phyloP scores from a whole-genome alignment of 169 alveolate species.

The Cryptosporidium bovis region DNA sequence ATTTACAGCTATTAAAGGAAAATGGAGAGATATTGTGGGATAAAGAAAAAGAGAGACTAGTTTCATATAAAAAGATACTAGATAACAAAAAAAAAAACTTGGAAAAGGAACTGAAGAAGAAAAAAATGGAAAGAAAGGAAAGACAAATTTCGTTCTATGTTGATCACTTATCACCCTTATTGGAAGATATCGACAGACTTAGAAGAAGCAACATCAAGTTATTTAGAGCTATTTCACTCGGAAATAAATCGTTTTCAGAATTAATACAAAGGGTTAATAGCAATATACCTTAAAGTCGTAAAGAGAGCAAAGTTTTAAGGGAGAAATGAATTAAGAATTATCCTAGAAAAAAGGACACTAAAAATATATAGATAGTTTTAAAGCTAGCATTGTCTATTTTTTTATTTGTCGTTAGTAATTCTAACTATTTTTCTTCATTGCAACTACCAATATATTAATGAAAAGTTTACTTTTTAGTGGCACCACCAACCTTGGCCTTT shows the following conservation, averaged over 20 bases:
- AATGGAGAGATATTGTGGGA: constrained; percentile 50
- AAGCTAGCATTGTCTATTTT: neutral
- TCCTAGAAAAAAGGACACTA: neutral
- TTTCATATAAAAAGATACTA: neutral
- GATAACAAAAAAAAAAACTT: neutral
- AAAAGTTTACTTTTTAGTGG: constrained; percentile 81
- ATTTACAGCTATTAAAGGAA: constrained; percentile 32
- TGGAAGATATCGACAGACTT: constrained; percentile 5
- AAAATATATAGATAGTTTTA: neutral
- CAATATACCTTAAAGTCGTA: too few species aligned
- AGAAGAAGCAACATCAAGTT: constrained; percentile 8
- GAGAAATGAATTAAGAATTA: neutral
- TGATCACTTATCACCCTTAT: constrained; percentile 14
- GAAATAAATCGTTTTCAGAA: neutral
- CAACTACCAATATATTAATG: neutral
- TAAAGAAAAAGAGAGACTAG: neutral
- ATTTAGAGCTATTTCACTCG: neutral
- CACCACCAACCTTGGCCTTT: constrained; percentile 81
- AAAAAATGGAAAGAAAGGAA: constrained; percentile 22
- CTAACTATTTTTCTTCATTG: too few species aligned
- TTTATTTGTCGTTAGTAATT: neutral
- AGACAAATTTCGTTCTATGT: constrained; percentile 7
- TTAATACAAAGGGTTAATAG: too few species aligned
- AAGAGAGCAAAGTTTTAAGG: too few species aligned
- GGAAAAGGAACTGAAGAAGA: constrained; percentile 10